A percentile compares a stretch with the other conserved stretches of the same genome.
Evolutionary conservation across 805 yeast species (phyloP).

Genomic region (Wickerhamomyces rabaulensis): DNA sequence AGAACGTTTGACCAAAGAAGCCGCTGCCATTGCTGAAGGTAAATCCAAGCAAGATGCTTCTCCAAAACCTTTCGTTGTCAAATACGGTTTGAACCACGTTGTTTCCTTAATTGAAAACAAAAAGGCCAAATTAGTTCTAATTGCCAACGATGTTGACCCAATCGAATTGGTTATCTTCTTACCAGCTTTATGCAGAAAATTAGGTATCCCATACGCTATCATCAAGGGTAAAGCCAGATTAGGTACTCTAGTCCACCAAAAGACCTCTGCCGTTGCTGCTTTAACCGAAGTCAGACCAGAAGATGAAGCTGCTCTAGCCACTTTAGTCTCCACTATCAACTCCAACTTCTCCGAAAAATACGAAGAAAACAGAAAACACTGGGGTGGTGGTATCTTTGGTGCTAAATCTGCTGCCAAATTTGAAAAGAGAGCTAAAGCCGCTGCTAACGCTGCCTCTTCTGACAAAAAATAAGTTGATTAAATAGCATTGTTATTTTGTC

Average conservation of each 20-base stretch:
- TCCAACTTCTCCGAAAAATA: conserved; percentile 90
- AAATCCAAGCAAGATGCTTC: conserved; percentile 95
- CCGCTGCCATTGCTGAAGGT: conserved; percentile 97
- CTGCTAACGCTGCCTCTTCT: conserved; percentile 9
- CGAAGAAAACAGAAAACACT: conserved; percentile 96
- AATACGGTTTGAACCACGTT: conserved; percentile 98
- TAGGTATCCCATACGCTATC: conserved; percentile 98
- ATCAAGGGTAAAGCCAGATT: conserved; percentile 98
- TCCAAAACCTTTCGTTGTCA: conserved; percentile 92
- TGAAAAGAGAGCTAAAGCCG: conserved; percentile 28
- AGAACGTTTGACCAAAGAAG: conserved; percentile 97
- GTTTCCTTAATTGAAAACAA: conserved; percentile 95
- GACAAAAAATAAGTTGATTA: neutral
- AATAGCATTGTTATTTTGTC: neutral
- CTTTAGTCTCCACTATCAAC: conserved; percentile 87
- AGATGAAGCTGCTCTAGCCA: conserved; percentile 93
- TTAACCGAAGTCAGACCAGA: conserved; percentile 91
- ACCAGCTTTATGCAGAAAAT: conserved; percentile 98
- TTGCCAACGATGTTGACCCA: conserved; percentile 98
- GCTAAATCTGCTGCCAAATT: conserved; percentile 84
- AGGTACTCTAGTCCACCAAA: conserved; percentile 96
- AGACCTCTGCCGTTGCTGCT: conserved; percentile 96
- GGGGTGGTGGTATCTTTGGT: conserved; percentile 99
- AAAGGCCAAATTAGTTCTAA: conserved; percentile 94
- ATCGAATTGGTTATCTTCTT: conserved; percentile 93